phyloP scores from a whole-genome alignment of 2,329 filamentous ascomycete genomes.

The Chaetomium globosum region DNA sequence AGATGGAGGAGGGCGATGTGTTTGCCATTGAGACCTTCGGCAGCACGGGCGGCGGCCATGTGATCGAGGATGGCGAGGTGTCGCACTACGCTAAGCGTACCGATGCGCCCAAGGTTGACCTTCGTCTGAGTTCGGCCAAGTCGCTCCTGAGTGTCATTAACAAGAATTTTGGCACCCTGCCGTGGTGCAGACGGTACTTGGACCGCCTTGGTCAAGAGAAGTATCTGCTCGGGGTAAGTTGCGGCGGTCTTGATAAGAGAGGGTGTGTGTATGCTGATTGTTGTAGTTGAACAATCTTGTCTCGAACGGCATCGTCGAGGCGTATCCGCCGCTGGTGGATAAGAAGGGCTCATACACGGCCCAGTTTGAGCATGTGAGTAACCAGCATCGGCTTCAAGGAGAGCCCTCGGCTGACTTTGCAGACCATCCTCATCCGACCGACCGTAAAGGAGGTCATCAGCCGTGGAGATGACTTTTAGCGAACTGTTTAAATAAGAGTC shows the following conservation, averaged over 20 bases:
- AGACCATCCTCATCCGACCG: slow-evolving; percentile 77
- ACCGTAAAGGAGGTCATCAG: slow-evolving; percentile 87
- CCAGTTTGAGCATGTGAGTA: slow-evolving; percentile 90
- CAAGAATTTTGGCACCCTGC: slow-evolving; percentile 93
- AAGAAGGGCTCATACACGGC: slow-evolving; percentile 94
- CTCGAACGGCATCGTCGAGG: slow-evolving; percentile 78
- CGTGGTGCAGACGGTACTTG: slow-evolving; percentile 87
- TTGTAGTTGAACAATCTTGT: slow-evolving; percentile 81
- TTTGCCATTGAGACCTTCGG: slow-evolving; percentile 97
- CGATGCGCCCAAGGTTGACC: slow-evolving; percentile 73
- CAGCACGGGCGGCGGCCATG: slow-evolving; percentile 85
- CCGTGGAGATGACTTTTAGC: slow-evolving; percentile 79
- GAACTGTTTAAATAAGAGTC: slow-evolving; percentile 17
- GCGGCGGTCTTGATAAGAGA: no score
- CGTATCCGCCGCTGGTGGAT: slow-evolving; percentile 86
- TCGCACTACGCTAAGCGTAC: slow-evolving; percentile 82
- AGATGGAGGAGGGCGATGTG: slow-evolving; percentile 96
- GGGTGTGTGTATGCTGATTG: not conserved
- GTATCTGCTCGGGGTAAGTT: slow-evolving; percentile 80
- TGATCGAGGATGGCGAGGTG: slow-evolving; percentile 83
- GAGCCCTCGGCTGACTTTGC: slow-evolving; percentile 12
- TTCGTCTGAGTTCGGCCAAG: slow-evolving; percentile 81
- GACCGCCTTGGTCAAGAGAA: slow-evolving; percentile 94
- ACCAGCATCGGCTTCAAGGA: not conserved
- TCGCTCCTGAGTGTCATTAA: slow-evolving; percentile 84